A percentile compares a stretch with the other conserved stretches of the same genome.
Conservation (phyloP, 306 rosid species). For the Albizia julibrissin region DNA sequence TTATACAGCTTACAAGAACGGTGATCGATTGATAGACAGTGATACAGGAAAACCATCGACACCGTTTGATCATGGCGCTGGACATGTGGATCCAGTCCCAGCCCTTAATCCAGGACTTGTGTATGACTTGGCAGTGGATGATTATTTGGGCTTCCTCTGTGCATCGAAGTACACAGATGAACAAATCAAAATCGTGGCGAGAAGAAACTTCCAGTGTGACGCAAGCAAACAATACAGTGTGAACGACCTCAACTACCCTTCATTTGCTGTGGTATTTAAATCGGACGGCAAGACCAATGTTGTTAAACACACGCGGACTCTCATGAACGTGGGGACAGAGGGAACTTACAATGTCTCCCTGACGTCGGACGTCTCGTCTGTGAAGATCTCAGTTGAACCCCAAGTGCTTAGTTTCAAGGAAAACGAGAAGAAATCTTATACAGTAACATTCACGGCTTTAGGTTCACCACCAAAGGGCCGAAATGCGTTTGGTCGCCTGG, state of each 20-base stretch:
- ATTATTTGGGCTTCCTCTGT: slow-evolving; percentile 69
- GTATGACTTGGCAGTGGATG: slow-evolving; percentile 62
- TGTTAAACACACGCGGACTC: slow-evolving; percentile 51
- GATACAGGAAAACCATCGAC: slow-evolving; percentile 60
- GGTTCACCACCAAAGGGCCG: slow-evolving; percentile 8
- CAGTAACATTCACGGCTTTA: slow-evolving; percentile 46
- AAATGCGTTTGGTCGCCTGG: slow-evolving; percentile 60
- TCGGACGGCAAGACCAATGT: slow-evolving; percentile 25
- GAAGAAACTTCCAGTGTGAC: slow-evolving; percentile 54
- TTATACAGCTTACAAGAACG: slow-evolving; percentile 55
- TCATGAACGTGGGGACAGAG: slow-evolving; percentile 64
- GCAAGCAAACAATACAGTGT: slow-evolving; percentile 50
- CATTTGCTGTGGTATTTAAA: slow-evolving; percentile 59
- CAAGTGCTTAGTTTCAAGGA: slow-evolving; percentile 48
- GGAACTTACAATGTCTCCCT: slow-evolving; percentile 57
- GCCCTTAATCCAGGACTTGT: slow-evolving; percentile 86
- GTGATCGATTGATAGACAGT: slow-evolving; percentile 45
- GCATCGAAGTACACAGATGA: slow-evolving; percentile 57
- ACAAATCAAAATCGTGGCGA: slow-evolving; percentile 42
- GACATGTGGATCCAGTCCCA: slow-evolving; percentile 68
- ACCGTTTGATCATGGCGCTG: slow-evolving; percentile 70
- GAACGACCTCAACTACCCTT: slow-evolving; percentile 66
- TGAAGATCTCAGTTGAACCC: slow-evolving; percentile 65
- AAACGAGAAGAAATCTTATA: slow-evolving; percentile 66
- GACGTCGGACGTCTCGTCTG: slow-evolving; percentile 26